These are phyloP conservation scores for Gastrodia elata DNA, from an alignment of 106 monocot species.

Conservation along the genomic window DNA sequence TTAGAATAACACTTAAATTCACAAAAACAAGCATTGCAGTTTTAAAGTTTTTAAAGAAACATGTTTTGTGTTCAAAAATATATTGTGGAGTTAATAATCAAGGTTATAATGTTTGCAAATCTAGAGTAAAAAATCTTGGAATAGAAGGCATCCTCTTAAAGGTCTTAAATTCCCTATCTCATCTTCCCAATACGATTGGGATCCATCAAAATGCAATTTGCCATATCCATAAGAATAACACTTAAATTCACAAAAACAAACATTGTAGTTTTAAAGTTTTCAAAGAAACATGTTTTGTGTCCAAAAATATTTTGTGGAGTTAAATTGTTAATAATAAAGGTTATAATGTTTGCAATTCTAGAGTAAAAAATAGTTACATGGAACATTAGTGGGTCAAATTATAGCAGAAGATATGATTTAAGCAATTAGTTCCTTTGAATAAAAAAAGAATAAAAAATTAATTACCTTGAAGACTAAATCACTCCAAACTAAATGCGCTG, in stretches of 20 bases:
- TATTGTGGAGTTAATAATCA: not conserved
- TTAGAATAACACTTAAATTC: not conserved
- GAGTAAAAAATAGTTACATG: not conserved
- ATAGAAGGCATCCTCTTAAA: too few relatives aligned
- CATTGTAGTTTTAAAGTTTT: not conserved
- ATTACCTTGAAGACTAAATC: constrained; percentile 51
- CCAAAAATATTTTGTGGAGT: not conserved
- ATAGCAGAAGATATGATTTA: not conserved
- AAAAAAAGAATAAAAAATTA: not conserved
- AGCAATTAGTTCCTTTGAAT: not conserved
- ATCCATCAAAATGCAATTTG: not conserved
- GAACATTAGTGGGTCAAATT: not conserved
- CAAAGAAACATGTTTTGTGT: not conserved
- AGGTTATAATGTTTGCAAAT: not conserved
- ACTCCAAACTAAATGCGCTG: constrained; percentile 43
- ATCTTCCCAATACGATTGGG: too few relatives aligned
- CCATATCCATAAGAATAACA: not conserved
- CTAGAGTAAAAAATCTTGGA: not conserved
- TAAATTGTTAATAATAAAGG: not conserved
- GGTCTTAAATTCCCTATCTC: too few relatives aligned
- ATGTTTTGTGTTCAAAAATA: not conserved
- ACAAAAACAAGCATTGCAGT: not conserved
- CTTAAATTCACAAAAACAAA: not conserved
- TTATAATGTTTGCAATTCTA: not conserved
- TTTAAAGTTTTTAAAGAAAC: not conserved